A percentile compares a stretch with the other conserved stretches of the same genome.
These are phyloP conservation scores for Rhodotorula graminis DNA, from an alignment of 768 basidiomycete species.

Conservation along the genomic window DNA sequence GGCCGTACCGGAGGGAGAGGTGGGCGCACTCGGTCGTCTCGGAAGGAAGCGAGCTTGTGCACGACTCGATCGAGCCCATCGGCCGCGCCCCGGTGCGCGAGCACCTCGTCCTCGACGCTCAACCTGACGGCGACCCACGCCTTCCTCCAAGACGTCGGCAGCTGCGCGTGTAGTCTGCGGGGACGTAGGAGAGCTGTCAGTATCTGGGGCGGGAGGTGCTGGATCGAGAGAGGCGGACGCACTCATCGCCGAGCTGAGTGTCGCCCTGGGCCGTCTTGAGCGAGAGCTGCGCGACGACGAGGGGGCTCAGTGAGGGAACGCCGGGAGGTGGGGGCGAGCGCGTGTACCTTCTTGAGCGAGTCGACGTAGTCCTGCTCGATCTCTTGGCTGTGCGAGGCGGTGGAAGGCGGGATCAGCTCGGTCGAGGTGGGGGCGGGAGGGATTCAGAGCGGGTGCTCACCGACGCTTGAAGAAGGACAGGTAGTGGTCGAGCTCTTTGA, in stretches of 20 bases:
- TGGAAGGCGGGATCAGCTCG: background rate
- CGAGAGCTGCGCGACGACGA: slow-evolving; percentile 4
- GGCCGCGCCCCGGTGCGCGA: slow-evolving; percentile 6
- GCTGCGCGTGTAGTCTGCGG: slow-evolving; percentile 1
- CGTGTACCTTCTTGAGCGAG: slow-evolving; percentile 32
- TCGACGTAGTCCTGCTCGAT: slow-evolving; percentile 39
- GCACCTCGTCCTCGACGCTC: slow-evolving; percentile 31
- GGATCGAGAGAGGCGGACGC: background rate
- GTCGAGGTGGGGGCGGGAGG: background rate
- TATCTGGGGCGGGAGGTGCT: rapidly evolving
- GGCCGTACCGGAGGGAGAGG: background rate
- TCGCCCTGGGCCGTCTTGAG: slow-evolving; percentile 15
- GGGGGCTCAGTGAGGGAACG: background rate
- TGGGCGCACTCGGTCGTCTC: slow-evolving; percentile 14
- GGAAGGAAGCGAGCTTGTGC: slow-evolving; percentile 21
- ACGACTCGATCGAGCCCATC: slow-evolving; percentile 15
- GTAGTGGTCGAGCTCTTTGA: slow-evolving; percentile 22
- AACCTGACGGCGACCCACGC: slow-evolving; percentile 26
- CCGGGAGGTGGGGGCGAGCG: no score
- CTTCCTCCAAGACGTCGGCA: slow-evolving; percentile 23
- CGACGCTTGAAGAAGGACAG: slow-evolving; percentile 18
- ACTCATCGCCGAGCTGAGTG: slow-evolving; percentile 10
- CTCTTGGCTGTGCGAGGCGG: slow-evolving; percentile 34
- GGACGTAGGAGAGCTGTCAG: background rate
- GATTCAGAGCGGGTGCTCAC: background rate